Evolutionary conservation across 2,329 filamentous ascomycete genomes (phyloP), one percentile per base, ranked within the genome.

Genomic region (Ophiostoma piceae): DNA sequence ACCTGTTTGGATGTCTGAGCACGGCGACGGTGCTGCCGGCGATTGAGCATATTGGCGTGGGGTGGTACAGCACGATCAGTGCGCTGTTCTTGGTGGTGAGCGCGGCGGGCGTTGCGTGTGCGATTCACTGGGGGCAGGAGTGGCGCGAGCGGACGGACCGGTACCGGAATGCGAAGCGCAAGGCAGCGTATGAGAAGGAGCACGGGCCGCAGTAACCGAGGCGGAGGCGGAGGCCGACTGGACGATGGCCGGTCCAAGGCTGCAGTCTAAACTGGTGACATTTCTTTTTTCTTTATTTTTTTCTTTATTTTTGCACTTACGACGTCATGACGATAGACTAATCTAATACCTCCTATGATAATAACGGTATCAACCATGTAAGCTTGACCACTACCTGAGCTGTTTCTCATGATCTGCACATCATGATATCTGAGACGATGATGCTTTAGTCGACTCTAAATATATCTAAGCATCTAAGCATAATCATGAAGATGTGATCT

Each of bases 51-150:
- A 89, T 95, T 69, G 92, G 92, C 3, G 88, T 94, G 0, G 92
- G 92, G 0, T 94, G 91, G 90, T 94, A 93, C 77, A 88, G 85
- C 65, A 93, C 91, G 1, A 88, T 93, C 70, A 87, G 83, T 67
- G 85, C 87, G 0, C 69, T 78, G 0, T 90, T 90, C 71, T 75
- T 90, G 67, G 75, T 86, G 0, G 73, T 78, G 2, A 79, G 81
- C 19, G 80, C 85, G 0, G 74, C 76, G 0, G 79, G 79, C 8
- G 79, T 84, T 0, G 84, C 81, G 79, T 77, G 82, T 1, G 84
- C 82, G 1, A 82, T 84, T 3, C 69, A 80, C 11, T 85, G 82
- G 75, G 86, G 86, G 0, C 78, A 79, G 71, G 71, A 74, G 12
- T 87, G 85, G 85, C 79, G 86, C 12, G 82, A 85, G 11, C 74